Evolutionary conservation across 768 basidiomycete species (phyloP).

Genomic region (Daedaleopsis sinensis): DNA sequence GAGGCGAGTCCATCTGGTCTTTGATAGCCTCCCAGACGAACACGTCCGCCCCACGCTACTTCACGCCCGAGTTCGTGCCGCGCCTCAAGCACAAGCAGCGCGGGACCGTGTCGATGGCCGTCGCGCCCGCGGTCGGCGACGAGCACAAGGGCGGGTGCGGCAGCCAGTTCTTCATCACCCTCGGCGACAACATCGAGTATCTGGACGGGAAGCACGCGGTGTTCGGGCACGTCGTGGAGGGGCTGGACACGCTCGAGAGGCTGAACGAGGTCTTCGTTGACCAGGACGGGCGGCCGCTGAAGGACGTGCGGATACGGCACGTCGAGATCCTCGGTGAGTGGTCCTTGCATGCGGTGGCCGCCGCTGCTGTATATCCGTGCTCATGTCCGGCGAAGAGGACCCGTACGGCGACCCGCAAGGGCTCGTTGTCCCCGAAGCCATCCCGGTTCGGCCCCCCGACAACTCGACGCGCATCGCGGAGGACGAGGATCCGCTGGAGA

Average conservation of each 20-base stretch:
- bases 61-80: conserved; percentile 80
- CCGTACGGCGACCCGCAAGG: conserved; percentile 90
- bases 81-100: conserved; percentile 80
- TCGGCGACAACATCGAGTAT: conserved; percentile 90
- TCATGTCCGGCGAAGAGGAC: conserved; percentile 62
- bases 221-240: conserved; percentile 96
- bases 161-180: conserved; percentile 95
- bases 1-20: conserved; percentile 90
- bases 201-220: conserved; percentile 91
- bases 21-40: conserved; percentile 55
- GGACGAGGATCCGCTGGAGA: conserved; percentile 87
- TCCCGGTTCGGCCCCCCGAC: conserved; percentile 83
- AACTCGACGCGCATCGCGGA: conserved; percentile 90
- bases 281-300: conserved; percentile 86
- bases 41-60: conserved; percentile 67
- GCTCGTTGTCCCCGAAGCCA: conserved; percentile 69
- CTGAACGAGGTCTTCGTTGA: conserved; percentile 92
- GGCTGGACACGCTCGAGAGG: conserved; percentile 88
- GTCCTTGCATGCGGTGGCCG: background rate
- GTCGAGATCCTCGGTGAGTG: conserved; percentile 88
- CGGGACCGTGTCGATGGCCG: conserved; percentile 97
- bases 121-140: conserved; percentile 78
- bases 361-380: background rate
- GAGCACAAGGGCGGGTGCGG: conserved; percentile 75
- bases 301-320: conserved; percentile 93